Evolutionary conservation across 2,329 filamentous ascomycete genomes (phyloP), one percentile per base, ranked within the genome.

Genomic region (Cladosporium sp.): DNA sequence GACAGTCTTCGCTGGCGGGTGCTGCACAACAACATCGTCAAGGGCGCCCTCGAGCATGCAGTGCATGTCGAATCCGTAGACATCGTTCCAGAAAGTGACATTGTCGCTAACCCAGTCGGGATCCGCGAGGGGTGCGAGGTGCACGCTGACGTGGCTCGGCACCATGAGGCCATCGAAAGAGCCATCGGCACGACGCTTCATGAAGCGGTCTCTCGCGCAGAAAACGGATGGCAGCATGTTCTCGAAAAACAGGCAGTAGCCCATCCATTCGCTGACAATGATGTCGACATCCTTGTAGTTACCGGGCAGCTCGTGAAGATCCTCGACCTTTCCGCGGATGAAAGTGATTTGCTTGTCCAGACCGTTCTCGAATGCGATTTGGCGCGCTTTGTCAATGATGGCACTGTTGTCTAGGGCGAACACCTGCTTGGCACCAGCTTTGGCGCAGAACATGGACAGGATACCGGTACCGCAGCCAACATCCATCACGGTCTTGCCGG

Each of bases 251-350:
- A 96, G 79, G 57, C 85, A 88, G 67, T 97, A 97, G 24, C 91
- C 91, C 91, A 97, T 97, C 91, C 91, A 97, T 69, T 97, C 91
- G 53, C 88, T 95, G 54, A 97, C 85, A 65, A 97, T 96, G 63
- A 97, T 86, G 70, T 97, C 92, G 40, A 96, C 91, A 63, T 91
- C 76, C 48, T 83, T 76, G 7, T 92, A 85, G 1, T 27, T 63
- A 53, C 32, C 63, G 49, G 88, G 90, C 18, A 90, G 78, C 51
- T 72, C 77, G 13, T 49, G 34, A 50, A 95, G 87, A 58, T 96
- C 90, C 68, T 97, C 92, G 54, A 96, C 88, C 63, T 89, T 88
- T 32, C 92, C 91, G 56, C 85, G 82, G 43, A 96, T 75, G 61
- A 88, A 89, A 66, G 85, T 89, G 63, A 97, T 89, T 19, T 78